Evolutionary conservation across 2,329 filamentous ascomycete species (phyloP), one percentile per base, ranked within the genome.

Genomic region (Fusarium oxysporum): DNA sequence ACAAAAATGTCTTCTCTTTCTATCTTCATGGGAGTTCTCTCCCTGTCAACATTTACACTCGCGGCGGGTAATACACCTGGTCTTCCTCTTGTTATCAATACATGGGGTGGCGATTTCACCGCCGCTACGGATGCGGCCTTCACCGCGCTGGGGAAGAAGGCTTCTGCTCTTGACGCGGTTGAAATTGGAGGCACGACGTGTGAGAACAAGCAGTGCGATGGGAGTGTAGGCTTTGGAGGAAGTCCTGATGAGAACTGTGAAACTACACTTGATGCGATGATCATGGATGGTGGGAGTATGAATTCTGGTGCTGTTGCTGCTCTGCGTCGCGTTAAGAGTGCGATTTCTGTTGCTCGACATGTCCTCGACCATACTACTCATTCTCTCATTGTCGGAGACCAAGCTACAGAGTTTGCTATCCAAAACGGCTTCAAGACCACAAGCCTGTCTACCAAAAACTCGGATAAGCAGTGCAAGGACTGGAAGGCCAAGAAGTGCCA

Each of bases 231-330:
- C 57, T 88, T 81, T 72, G 87, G 87, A 60, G 87, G 87, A 12
- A 88, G 86, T 5, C 86, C 87, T 0, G 87, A 88, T 69, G 87
- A 89, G 76, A 77, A 80, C 37, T 89, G 87, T 79, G 87, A 89
- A 80, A 89, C 87, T 6, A 89, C 87, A 1, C 85, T 89, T 19
- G 87, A 89, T 78, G 87, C 87, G n/a, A 83, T 89, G 81, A 84
- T 89, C 77, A 89, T 89, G 84, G 87, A 89, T 76, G 87, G 87
- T 33, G 79, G 78, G 0, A 86, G 82, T n/a, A 83, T 89, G 80
- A 87, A 88, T 21, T 82, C 84, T 1, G 87, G 87, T 45, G 86
- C 87, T 9, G 87, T 89, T 9, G 87, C 86, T 0, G 85, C 82
- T 1, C 79, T 89, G 25, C 83, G 87, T 9, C 82, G 87, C 41